Percentiles rank a stretch among this genome's conserved stretches.
These are phyloP conservation scores for Russula emetica DNA, from an alignment of 768 basidiomycete species.

Conservation along the genomic window DNA sequence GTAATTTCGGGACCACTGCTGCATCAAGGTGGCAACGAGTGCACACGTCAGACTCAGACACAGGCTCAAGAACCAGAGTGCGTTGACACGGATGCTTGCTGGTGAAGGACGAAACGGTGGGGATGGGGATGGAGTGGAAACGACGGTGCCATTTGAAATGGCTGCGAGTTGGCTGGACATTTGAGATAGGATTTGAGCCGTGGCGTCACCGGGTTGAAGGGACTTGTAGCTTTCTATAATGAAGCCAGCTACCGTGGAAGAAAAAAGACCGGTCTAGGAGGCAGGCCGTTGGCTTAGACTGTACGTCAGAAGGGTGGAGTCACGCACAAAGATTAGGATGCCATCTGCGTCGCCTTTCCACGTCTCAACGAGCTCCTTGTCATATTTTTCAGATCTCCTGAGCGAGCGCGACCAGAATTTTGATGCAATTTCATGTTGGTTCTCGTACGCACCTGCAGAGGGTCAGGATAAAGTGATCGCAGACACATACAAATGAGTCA, in stretches of 20 bases:
- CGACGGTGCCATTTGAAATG: conserved; percentile 1
- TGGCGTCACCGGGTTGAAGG: conserved; percentile 2
- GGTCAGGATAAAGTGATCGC: neutral
- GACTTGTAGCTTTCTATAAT: conserved; percentile 16
- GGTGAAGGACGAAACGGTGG: neutral
- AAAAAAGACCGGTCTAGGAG: conserved; percentile 7
- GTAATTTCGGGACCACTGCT: conserved; percentile 22
- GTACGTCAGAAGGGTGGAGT: neutral
- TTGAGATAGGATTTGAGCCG: conserved; percentile 1
- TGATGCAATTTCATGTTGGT: conserved; percentile 1
- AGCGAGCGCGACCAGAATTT: conserved; percentile 4
- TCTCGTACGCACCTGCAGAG: neutral
- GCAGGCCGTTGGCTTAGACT: neutral
- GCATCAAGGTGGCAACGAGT: conserved; percentile 22
- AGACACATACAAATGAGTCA: neutral
- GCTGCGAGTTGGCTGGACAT: conserved; percentile 2
- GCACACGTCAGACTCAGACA: conserved; percentile 20
- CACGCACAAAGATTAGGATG: conserved; percentile 12
- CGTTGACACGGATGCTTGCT: conserved; percentile 9
- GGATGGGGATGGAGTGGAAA: neutral
- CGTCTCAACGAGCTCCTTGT: conserved; percentile 7
- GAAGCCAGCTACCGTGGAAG: conserved; percentile 12
- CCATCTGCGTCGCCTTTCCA: conserved; percentile 10
- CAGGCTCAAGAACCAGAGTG: conserved; percentile 24
- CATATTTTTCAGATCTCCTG: neutral